phyloP scores from a whole-genome alignment of 441 rosid species.

The Metrosideros polymorpha region DNA sequence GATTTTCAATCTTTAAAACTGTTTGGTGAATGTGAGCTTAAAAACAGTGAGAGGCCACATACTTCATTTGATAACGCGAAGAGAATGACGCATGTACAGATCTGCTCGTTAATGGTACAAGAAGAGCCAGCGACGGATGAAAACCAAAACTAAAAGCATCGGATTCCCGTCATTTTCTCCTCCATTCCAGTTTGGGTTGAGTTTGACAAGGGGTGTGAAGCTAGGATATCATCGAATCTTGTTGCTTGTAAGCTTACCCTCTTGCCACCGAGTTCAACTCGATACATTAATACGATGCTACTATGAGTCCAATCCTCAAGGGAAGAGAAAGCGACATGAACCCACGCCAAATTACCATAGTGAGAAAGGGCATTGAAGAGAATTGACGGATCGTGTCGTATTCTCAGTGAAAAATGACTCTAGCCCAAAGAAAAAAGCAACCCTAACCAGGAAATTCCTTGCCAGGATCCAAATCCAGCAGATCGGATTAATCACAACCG shows the following conservation, averaged over 20 bases:
- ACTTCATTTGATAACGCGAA: background rate
- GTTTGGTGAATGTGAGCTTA: background rate
- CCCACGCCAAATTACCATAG: background rate
- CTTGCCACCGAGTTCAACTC: background rate
- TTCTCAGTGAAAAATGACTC: background rate
- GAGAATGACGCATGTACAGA: background rate
- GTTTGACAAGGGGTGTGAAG: background rate
- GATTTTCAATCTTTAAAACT: background rate
- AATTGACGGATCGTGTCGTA: background rate
- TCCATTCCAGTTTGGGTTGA: background rate
- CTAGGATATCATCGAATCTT: background rate
- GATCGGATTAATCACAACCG: background rate
- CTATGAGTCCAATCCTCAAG: background rate
- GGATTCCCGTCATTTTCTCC: background rate
- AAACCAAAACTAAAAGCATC: background rate
- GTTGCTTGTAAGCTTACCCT: background rate
- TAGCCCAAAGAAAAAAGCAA: background rate
- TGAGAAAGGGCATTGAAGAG: background rate
- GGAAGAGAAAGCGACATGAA: background rate
- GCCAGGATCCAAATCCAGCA: background rate
- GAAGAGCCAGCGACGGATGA: background rate
- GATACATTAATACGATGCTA: background rate
- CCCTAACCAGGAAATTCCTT: background rate
- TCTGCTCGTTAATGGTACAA: background rate
- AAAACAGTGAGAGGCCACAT: background rate